A percentile compares a stretch with the other conserved stretches of the same genome.
Conservation (phyloP, 1,284 basidiomycete species). For the Anthracocystis setariae region DNA sequence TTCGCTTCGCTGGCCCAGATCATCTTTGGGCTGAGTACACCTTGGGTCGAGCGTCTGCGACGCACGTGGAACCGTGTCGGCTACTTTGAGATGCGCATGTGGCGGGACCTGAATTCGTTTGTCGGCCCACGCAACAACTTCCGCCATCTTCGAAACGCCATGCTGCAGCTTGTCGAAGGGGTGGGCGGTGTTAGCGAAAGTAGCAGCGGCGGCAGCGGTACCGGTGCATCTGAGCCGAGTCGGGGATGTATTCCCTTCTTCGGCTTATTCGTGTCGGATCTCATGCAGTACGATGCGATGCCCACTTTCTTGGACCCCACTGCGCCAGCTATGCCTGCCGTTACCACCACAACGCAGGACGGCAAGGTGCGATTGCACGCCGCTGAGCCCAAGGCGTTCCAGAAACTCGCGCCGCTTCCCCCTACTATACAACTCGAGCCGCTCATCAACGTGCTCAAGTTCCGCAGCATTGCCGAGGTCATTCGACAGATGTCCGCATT, state of each 20-base stretch:
- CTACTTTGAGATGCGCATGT: conserved; percentile 79
- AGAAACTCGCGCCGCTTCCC: conserved; percentile 49
- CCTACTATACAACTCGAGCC: conserved; percentile 41
- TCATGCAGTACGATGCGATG: conserved; percentile 57
- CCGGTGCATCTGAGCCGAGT: background rate
- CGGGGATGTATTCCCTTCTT: conserved; percentile 59
- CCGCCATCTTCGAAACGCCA: conserved; percentile 70
- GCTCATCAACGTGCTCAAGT: conserved; percentile 62
- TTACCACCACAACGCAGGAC: conserved; percentile 10
- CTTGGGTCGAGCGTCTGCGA: conserved; percentile 78
- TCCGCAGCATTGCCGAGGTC: conserved; percentile 47
- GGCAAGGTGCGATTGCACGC: conserved; percentile 23
- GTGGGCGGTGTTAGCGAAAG: conserved; percentile 14
- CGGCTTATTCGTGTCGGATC: conserved; percentile 62
- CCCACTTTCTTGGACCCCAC: conserved; percentile 59
- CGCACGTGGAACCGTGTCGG: conserved; percentile 77
- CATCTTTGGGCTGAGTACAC: conserved; percentile 79
- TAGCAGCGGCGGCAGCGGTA: conserved; percentile 1
- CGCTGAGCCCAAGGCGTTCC: conserved; percentile 43
- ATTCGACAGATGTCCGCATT: conserved; percentile 60
- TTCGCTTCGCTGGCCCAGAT: conserved; percentile 84
- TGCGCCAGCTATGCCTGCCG: conserved; percentile 30
- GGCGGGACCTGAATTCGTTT: conserved; percentile 79
- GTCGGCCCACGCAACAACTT: conserved; percentile 78
- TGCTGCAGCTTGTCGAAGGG: conserved; percentile 49